Conservation (phyloP, 371 early-diverging fungal genomes). For the Rhizopus arrhizus region DNA sequence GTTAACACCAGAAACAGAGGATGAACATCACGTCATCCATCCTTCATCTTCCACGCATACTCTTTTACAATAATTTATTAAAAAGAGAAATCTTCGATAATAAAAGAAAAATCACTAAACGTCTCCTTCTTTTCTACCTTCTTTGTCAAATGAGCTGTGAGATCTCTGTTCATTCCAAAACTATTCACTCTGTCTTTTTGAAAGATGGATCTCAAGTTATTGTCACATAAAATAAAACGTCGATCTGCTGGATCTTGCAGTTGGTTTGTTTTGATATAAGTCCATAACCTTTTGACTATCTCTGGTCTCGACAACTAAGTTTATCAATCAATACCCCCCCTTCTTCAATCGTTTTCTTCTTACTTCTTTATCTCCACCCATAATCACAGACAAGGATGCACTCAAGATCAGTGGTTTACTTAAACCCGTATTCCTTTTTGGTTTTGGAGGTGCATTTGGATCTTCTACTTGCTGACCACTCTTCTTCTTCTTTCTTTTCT, state of each 20-base stretch:
- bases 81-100: not conserved
- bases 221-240: conserved; percentile 48
- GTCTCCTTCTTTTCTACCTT: conserved; percentile 10
- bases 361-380: conserved; percentile 49
- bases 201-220: conserved; percentile 27
- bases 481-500: conserved; percentile 8
- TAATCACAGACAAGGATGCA: conserved; percentile 39
- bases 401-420: conserved; percentile 52
- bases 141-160: conserved; percentile 38
- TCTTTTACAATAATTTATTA: too few species aligned
- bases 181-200: conserved; percentile 38
- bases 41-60: not conserved
- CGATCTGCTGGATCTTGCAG: conserved; percentile 54
- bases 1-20: conserved; percentile 17
- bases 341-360: too few species aligned
- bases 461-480: conserved; percentile 3
- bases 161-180: conserved; percentile 48
- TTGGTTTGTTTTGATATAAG: conserved; percentile 48
- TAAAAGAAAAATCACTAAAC: conserved; percentile 1
- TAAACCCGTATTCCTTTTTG: conserved; percentile 47
- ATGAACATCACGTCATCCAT: not conserved
- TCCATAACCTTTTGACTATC: conserved; percentile 51
- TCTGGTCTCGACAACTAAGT: conserved; percentile 41
- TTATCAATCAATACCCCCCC: not conserved
- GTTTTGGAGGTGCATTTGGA: conserved; percentile 46